Evolutionary conservation across 2,329 filamentous ascomycete species (phyloP).

Genomic region (Colletotrichum echinochloae): DNA sequence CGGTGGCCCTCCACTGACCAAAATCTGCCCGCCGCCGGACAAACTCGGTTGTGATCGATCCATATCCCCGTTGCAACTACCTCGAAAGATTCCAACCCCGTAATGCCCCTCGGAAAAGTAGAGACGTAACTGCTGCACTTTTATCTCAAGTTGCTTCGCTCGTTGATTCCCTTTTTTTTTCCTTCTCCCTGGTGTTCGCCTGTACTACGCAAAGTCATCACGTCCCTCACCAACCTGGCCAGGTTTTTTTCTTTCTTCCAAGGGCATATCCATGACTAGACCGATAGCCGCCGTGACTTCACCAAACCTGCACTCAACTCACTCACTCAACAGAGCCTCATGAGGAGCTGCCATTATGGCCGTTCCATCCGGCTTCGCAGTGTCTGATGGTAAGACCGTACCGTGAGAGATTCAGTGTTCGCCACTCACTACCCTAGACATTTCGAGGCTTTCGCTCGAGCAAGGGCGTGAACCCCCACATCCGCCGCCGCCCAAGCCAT

Average conservation of each 20-base stretch:
- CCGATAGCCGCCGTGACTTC: conserved; percentile 31
- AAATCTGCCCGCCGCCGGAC: conserved; percentile 41
- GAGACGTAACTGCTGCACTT: background rate
- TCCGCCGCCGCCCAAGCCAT: conserved; percentile 55
- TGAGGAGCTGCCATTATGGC: conserved; percentile 33
- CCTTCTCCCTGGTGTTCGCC: too few relatives aligned
- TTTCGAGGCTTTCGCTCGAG: conserved; percentile 56
- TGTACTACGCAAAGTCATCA: background rate
- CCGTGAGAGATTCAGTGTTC: background rate
- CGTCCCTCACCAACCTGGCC: background rate
- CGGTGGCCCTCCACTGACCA: conserved; percentile 35
- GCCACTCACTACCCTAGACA: conserved; percentile 49
- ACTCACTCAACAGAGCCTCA: conserved; percentile 30
- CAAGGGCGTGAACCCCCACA: conserved; percentile 48
- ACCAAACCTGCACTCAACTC: conserved; percentile 33
- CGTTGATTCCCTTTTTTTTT: background rate
- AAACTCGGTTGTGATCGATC: conserved; percentile 38
- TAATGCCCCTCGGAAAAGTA: background rate
- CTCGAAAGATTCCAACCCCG: conserved; percentile 17
- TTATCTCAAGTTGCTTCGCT: background rate
- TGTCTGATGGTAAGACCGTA: conserved; percentile 50
- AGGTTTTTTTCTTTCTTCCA: background rate
- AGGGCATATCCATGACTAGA: conserved; percentile 31
- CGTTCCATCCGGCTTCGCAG: conserved; percentile 48
- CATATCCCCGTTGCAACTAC: conserved; percentile 30